Conservation (phyloP, 2,329 filamentous ascomycete genomes). For the Dothideomycetidae sp. region DNA sequence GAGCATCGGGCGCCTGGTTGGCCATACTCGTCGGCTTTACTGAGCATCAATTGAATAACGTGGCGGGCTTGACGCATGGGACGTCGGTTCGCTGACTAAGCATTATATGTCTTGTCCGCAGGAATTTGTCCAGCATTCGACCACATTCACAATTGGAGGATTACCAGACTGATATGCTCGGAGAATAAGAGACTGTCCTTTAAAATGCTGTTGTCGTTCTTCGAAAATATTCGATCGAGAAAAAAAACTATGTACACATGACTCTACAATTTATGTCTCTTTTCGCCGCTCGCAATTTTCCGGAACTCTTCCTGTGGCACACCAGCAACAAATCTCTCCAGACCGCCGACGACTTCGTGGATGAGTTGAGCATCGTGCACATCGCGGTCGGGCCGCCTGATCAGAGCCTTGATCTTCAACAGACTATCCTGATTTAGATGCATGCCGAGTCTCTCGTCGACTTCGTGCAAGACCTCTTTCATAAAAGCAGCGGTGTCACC, state of each 20-base stretch:
- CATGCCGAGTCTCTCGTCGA: slow-evolving; percentile 63
- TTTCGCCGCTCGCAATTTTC: slow-evolving; percentile 73
- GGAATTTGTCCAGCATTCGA: no score
- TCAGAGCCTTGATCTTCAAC: slow-evolving; percentile 70
- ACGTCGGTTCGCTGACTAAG: no score
- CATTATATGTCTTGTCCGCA: no score
- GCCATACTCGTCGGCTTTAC: slow-evolving; percentile 1
- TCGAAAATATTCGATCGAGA: no score
- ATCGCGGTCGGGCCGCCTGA: slow-evolving; percentile 59
- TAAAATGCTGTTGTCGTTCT: no score
- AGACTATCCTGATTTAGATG: slow-evolving; percentile 71
- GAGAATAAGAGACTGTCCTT: no score
- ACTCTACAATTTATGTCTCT: slow-evolving; percentile 74
- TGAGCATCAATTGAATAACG: no score
- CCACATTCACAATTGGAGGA: no score
- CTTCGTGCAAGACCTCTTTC: slow-evolving; percentile 57
- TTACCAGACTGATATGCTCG: no score
- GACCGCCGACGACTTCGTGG: slow-evolving; percentile 69
- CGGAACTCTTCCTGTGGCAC: slow-evolving; percentile 80
- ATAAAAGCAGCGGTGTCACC: slow-evolving; percentile 56
- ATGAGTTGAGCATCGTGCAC: slow-evolving; percentile 63
- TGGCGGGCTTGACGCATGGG: no score
- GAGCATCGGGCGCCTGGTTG: slow-evolving; percentile 42
- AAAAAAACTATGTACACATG: background rate
- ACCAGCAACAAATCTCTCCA: slow-evolving; percentile 66